These are phyloP conservation scores for Termitomyces sp. DNA, from an alignment of 768 basidiomycete genomes.

Conservation along the genomic window DNA sequence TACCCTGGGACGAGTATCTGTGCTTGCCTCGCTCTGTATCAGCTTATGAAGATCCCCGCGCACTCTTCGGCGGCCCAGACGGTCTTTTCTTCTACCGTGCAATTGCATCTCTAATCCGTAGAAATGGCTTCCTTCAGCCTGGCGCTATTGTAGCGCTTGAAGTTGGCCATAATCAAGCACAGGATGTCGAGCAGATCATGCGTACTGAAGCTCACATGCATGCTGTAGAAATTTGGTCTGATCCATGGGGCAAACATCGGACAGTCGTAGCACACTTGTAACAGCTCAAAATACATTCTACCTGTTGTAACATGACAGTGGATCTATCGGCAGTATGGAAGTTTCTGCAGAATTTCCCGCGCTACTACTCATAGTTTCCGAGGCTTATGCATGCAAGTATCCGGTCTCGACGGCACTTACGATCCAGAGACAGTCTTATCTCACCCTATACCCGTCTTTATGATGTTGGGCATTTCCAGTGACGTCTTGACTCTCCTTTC, in stretches of 20 bases:
- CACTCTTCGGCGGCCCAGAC: conserved; percentile 72
- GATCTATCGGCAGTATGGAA: background rate
- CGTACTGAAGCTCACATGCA: conserved; percentile 37
- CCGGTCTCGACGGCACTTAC: background rate
- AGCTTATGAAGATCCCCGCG: conserved; percentile 74
- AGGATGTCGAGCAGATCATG: conserved; percentile 56
- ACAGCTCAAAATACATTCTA: conserved; percentile 12
- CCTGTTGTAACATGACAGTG: background rate
- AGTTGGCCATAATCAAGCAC: conserved; percentile 71
- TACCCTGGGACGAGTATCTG: conserved; percentile 61
- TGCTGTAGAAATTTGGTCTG: conserved; percentile 65
- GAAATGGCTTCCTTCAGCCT: conserved; percentile 43
- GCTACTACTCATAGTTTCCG: background rate
- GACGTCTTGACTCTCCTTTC: background rate
- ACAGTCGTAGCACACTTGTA: conserved; percentile 56
- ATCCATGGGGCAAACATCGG: conserved; percentile 75
- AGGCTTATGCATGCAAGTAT: background rate
- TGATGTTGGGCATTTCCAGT: background rate
- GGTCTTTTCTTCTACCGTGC: conserved; percentile 63
- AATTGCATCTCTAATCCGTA: conserved; percentile 58
- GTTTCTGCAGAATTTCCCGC: background rate
- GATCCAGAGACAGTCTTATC: background rate
- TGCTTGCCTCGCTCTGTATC: conserved; percentile 63
- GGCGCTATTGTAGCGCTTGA: conserved; percentile 69
- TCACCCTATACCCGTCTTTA: background rate